Evolutionary conservation across 768 basidiomycete genomes (phyloP).

Genomic region (Exidia glandulosa): DNA sequence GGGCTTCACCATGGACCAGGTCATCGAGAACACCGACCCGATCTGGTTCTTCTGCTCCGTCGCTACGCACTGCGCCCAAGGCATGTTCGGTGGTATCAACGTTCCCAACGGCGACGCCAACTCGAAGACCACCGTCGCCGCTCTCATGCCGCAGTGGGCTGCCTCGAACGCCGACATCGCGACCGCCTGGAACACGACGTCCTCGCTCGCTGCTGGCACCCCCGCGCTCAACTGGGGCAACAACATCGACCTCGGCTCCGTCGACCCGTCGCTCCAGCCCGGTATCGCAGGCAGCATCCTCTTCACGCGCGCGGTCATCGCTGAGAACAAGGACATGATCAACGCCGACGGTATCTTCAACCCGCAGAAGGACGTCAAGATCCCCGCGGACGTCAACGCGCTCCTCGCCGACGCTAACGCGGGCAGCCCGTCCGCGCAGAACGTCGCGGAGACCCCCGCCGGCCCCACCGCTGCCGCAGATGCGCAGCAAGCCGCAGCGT

Average conservation of each 20-base stretch:
- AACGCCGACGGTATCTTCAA: background rate
- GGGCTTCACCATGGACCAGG: constrained; percentile 7
- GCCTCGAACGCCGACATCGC: background rate
- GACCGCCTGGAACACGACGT: background rate
- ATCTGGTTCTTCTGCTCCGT: constrained; percentile 18
- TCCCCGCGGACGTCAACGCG: constrained; percentile 1
- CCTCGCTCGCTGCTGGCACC: background rate
- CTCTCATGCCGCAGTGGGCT: constrained; percentile 33
- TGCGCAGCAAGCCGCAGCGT: background rate
- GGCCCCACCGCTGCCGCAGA: too few species aligned
- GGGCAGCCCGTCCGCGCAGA: background rate
- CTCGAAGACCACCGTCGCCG: constrained; percentile 31
- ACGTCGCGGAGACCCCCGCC: too few species aligned
- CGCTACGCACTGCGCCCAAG: constrained; percentile 17
- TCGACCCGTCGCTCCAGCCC: background rate
- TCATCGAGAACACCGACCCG: constrained; percentile 9
- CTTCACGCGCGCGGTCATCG: constrained; percentile 2
- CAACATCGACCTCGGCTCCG: background rate
- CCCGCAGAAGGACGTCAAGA: background rate
- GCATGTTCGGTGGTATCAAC: constrained; percentile 20
- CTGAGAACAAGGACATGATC: constrained; percentile 3
- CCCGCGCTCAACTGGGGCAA: constrained; percentile 1
- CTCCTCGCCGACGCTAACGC: background rate
- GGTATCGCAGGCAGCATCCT: constrained; percentile 2
- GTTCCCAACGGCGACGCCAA: constrained; percentile 5